Percentiles rank a stretch among this genome's conserved stretches.
phyloP scores from a whole-genome alignment of 2,329 filamentous ascomycete species.

The Grosmannia clavigera region DNA sequence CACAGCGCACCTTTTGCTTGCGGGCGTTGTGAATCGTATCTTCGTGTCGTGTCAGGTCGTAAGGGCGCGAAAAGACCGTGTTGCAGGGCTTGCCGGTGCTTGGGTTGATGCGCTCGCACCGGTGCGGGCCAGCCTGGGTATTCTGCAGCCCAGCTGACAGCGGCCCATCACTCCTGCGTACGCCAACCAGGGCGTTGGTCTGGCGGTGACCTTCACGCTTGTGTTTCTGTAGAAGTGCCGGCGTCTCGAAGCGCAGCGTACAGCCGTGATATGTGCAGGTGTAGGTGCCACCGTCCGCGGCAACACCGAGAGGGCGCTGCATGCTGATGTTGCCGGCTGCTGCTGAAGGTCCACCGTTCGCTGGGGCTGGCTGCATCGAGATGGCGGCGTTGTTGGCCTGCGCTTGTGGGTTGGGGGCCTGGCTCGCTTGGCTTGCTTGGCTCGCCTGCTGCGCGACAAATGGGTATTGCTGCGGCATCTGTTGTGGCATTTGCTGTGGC shows the following conservation, averaged over 20 bases:
- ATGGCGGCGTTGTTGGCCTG: neutral
- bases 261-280: conserved; percentile 95
- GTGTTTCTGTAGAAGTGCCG: conserved; percentile 80
- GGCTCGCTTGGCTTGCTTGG: neutral
- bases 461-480: conserved; percentile 26
- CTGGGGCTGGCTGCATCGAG: conserved; percentile 30
- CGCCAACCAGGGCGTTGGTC: conserved; percentile 39
- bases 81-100: conserved; percentile 92
- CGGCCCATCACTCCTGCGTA: conserved; percentile 19
- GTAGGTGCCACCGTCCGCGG: conserved; percentile 77
- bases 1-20: conserved; percentile 89
- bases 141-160: conserved; percentile 51
- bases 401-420: neutral
- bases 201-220: conserved; percentile 87
- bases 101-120: conserved; percentile 85
- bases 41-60: conserved; percentile 92
- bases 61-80: conserved; percentile 86
- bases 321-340: conserved; percentile 11
- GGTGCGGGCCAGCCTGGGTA: conserved; percentile 85
- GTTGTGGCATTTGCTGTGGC: conserved; percentile 14
- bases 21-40: conserved; percentile 93
- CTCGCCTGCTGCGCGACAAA: conserved; percentile 25
- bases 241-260: conserved; percentile 75
- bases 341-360: conserved; percentile 19
- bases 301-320: conserved; percentile 46